Conservation (phyloP, 495 filamentous ascomycete species). For the Xylaria cubensis region DNA sequence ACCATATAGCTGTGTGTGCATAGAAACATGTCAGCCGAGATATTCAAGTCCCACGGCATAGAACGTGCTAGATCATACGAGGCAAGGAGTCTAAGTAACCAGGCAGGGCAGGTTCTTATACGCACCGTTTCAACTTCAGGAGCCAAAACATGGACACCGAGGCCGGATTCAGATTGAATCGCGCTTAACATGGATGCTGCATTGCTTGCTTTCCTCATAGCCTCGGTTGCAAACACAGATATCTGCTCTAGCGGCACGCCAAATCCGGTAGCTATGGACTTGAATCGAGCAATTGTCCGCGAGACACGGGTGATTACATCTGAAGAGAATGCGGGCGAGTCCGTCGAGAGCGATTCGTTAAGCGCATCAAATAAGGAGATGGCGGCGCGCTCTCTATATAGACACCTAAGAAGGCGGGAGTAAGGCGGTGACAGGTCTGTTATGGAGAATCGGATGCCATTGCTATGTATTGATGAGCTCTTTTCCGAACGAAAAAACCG, state of each 20-base stretch:
- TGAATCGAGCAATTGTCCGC: conserved; percentile 70
- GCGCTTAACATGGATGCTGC: conserved; percentile 67
- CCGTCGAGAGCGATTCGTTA: conserved; percentile 47
- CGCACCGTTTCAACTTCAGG: conserved; percentile 77
- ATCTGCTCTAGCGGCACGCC: conserved; percentile 68
- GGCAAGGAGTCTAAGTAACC: not conserved
- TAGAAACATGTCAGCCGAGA: conserved; percentile 47
- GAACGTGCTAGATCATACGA: not conserved
- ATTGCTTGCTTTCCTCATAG: conserved; percentile 82
- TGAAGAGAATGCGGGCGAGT: conserved; percentile 65
- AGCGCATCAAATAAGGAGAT: conserved; percentile 94
- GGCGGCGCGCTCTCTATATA: conserved; percentile 77
- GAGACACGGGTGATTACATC: conserved; percentile 69
- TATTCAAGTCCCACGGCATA: not conserved
- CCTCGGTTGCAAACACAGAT: conserved; percentile 84
- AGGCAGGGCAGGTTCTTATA: not conserved
- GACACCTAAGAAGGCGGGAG: conserved; percentile 73
- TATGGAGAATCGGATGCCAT: conserved; percentile 94
- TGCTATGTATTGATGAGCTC: conserved; percentile 57
- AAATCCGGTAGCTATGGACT: conserved; percentile 72
- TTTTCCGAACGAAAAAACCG: not conserved
- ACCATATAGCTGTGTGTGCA: conserved; percentile 60
- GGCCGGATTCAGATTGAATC: conserved; percentile 66
- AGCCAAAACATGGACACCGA: conserved; percentile 72
- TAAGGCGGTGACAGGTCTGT: conserved; percentile 74